Evolutionary conservation across 176 grass and related monocot species (phyloP), one percentile per base, ranked within the genome.

Genomic region (Carex parvula): DNA sequence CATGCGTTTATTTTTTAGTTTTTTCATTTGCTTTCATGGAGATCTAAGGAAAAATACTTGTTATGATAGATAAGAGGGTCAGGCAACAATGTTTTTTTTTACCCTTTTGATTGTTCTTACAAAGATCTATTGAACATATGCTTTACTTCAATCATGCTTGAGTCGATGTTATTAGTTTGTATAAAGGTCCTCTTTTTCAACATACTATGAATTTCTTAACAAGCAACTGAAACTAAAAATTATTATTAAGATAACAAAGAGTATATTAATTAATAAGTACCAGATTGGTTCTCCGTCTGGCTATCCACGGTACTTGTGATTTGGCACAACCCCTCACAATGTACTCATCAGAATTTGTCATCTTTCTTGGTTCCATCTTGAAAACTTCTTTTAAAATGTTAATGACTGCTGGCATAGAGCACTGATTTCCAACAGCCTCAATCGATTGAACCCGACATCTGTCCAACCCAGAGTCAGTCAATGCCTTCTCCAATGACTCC

Each of bases 321-420:
- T 94, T 89, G 63, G 91, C 83, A 10, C 91, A 92, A 21, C 94
- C 94, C 3, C 89, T 63, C 2, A 89, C 91, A 44, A 97, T 88
- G 79, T 90, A 93, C 59, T 97, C 94, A 69, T 91, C 89, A 79
- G 91, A 93, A 89, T 93, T 92, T 3, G 94, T 90, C 6, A 17
- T 21, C 24, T 92, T 73, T 22, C 81, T 89, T 0, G 94, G 91
- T 53, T 92, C 89, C 57, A 88, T 90, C 6, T 90, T 88, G 50
- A 97, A 97, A 17, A 94, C 90, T 8, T 97, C 91, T 1, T 88
- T 92, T 2, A 92, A 68, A 69, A 94, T 97, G 90, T 58, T 91
- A 60, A 86, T 90, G 80, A 97, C 85, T 12, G 88, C 92, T 16
- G 91, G 94, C 77, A 97, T 92, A 57, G 89, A 91, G 71, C 91